Evolutionary conservation across 805 yeast genomes (phyloP), one percentile per base, ranked within the genome.

Genomic region (Myxozyma vanderwaltii): DNA sequence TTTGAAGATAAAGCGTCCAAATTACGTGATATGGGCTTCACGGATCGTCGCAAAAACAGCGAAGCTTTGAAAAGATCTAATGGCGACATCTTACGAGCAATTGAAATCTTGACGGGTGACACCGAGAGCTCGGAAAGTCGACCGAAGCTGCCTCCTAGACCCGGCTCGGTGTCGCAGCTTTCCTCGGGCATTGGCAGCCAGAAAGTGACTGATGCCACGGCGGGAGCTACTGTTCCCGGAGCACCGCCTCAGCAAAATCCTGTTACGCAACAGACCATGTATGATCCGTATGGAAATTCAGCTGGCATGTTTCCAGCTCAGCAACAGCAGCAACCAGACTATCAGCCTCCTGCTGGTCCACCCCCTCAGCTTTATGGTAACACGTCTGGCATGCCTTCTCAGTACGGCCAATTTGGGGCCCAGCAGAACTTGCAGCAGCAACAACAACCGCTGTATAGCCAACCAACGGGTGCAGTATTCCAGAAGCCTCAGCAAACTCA

Each of bases 41-140:
- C 71, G 21, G 81, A 86, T 70, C 76, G 77, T 43, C 87, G 85
- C 64, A 74, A 80, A 33, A 79, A 81, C 59, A 75, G 83, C 54
- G 94, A 88, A 67, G 88, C 91, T 27, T 76, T 88, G 62, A 74
- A 77, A 8, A 71, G 82, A 38, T 75, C 86, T 17, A 75, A 76
- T 51, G 95, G 95, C 15, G 82, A 83, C 68, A 68, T 86, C 10
- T 79, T 79, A 40, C 65, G 71, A 19, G 92, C 96, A 0, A 71
- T 83, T 35, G 85, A 82, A 41, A 86, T 51, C 13, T 27, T 57
- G 52, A 63, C 62, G 17, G 49, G 46, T 36, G 63, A 26, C 33
- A 47, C 47, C 24, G 67, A 59, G 24, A 35, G 36, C 5, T 24
- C 61, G 12, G 46, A 45, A 19, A 29, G n/a, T 12, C 49, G 52